Conservation (phyloP, 768 basidiomycete species). For the Agaricus sinodeliciosus region DNA sequence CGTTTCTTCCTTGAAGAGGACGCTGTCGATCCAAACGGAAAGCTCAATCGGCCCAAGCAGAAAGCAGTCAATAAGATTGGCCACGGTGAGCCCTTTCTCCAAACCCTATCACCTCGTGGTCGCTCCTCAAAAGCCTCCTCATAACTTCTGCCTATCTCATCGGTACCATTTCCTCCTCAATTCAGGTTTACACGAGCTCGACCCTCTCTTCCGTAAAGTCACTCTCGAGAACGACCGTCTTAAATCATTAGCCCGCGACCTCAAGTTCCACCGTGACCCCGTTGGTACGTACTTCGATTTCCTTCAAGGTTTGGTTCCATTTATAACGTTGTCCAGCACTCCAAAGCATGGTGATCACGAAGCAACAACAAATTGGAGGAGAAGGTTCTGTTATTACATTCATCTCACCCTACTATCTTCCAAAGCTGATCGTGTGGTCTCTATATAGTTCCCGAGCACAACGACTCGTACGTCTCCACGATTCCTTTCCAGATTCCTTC, state of each 20-base stretch:
- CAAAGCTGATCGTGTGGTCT: not conserved
- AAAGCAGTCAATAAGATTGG: constrained; percentile 94
- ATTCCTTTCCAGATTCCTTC: constrained; percentile 2
- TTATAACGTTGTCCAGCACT: constrained; percentile 44
- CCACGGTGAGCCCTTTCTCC: constrained; percentile 47
- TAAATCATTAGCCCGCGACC: constrained; percentile 61
- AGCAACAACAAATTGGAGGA: constrained; percentile 89
- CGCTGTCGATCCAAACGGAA: constrained; percentile 64
- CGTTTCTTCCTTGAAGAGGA: constrained; percentile 92
- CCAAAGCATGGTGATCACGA: constrained; percentile 94
- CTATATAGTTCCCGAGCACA: constrained; percentile 75
- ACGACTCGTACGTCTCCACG: constrained; percentile 69
- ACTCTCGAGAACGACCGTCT: constrained; percentile 78
- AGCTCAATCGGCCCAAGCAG: constrained; percentile 63
- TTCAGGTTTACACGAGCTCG: constrained; percentile 76
- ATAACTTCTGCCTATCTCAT: not conserved
- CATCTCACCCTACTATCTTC: not conserved
- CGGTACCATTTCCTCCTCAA: not conserved
- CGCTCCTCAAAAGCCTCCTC: not conserved
- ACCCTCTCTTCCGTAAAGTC: constrained; percentile 70
- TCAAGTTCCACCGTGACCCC: constrained; percentile 82
- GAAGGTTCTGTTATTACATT: constrained; percentile 49
- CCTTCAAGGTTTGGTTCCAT: not conserved
- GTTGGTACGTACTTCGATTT: constrained; percentile 43
- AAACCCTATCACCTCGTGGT: constrained; percentile 3